Percentiles rank a stretch among this genome's conserved stretches.
Conservation (phyloP, 306 rosid genomes). For the Trifolium repens region DNA sequence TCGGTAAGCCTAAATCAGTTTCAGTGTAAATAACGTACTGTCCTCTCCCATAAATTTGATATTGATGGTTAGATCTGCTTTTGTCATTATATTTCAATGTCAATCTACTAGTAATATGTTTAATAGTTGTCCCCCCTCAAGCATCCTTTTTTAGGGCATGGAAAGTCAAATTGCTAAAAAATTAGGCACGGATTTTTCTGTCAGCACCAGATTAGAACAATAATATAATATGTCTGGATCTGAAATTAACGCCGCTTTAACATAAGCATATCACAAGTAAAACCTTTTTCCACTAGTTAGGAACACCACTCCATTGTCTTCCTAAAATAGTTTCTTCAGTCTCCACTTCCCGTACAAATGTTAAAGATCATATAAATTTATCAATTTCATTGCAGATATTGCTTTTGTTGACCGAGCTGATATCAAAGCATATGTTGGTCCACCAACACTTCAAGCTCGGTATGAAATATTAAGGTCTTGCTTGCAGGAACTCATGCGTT, state of each 20-base stretch:
- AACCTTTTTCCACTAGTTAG: neutral
- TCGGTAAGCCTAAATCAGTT: conserved; percentile 65
- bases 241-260: conserved; percentile 1
- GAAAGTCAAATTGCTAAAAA: too few species aligned
- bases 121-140: too few species aligned
- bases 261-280: conserved; percentile 17
- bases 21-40: neutral
- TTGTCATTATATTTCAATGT: conserved; percentile 6
- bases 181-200: conserved; percentile 11
- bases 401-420: conserved; percentile 99
- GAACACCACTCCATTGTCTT: conserved; percentile 15
- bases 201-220: conserved; percentile 23
- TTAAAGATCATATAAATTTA: conserved; percentile 35
- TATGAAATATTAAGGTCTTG: conserved; percentile 90
- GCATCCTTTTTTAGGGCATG: too few species aligned
- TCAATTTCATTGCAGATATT: conserved; percentile 65
- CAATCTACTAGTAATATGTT: neutral
- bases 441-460: conserved; percentile 96
- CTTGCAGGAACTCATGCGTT: conserved; percentile 75
- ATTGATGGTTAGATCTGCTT: conserved; percentile 14
- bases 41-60: conserved; percentile 22
- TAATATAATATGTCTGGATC: neutral
- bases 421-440: conserved; percentile 97
- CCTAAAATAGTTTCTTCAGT: conserved; percentile 28
- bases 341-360: conserved; percentile 31